A percentile compares a stretch with the other conserved stretches of the same genome.
Conservation (phyloP, 2,329 filamentous ascomycete genomes). For the Colletotrichum tropicicola region DNA sequence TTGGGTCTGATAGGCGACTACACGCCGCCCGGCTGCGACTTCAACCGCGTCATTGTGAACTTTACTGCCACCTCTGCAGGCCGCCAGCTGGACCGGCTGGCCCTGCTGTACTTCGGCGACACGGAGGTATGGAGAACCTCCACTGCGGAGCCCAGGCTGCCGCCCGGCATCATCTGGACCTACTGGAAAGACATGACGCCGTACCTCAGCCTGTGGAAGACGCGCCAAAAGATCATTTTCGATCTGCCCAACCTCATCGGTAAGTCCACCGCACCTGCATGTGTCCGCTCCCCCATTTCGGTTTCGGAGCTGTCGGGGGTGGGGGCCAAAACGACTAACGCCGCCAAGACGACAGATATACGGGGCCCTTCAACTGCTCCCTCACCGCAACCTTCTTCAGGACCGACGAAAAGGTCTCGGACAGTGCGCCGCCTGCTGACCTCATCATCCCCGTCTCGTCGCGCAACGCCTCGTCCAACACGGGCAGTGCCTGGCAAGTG, state of each 20-base stretch:
- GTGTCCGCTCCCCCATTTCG: neutral
- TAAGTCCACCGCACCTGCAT: constrained; percentile 3
- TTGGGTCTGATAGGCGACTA: constrained; percentile 62
- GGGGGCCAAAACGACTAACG: constrained; percentile 28
- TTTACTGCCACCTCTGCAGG: constrained; percentile 78
- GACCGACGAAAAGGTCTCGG: constrained; percentile 46
- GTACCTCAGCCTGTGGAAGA: constrained; percentile 74
- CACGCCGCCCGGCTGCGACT: constrained; percentile 72
- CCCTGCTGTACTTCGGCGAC: constrained; percentile 78
- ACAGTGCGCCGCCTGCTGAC: constrained; percentile 62
- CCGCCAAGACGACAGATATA: constrained; percentile 67
- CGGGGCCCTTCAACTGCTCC: constrained; percentile 77
- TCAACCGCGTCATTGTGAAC: constrained; percentile 80
- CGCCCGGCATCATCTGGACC: constrained; percentile 76
- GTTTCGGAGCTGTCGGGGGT: constrained; percentile 15
- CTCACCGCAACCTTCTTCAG: constrained; percentile 78
- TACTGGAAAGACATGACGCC: constrained; percentile 83
- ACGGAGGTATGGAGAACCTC: constrained; percentile 86
- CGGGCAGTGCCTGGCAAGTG: constrained; percentile 73
- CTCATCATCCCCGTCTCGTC: constrained; percentile 74
- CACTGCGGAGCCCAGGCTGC: constrained; percentile 77
- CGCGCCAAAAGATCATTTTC: constrained; percentile 79
- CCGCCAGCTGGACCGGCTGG: constrained; percentile 80
- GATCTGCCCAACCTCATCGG: constrained; percentile 78
- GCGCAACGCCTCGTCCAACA: constrained; percentile 55